Evolutionary conservation across 257 asterid genomes (phyloP), one percentile per base, ranked within the genome.

Genomic region (Vinca minor): DNA sequence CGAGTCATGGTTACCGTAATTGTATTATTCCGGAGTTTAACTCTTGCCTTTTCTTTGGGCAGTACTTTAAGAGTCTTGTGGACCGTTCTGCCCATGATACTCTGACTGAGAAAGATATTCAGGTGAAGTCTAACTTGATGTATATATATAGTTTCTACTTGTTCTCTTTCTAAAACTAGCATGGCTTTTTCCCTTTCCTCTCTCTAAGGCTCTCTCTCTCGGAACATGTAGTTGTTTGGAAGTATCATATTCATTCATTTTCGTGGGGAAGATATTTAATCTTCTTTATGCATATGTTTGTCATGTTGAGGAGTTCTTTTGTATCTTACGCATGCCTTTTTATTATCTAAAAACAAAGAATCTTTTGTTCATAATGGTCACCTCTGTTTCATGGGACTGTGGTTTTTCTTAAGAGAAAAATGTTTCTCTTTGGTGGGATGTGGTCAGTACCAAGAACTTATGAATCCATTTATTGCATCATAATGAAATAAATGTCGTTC

Each of bases 61-160:
- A 93, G 98, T 79, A 70, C 85, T 84, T 93, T 39, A 81, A 73
- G 69, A 79, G 77, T 76, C 88, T 87, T 66, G 90, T 96, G 15
- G 96, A 89, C 73, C 87, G 82, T 67, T 57, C 34, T 64, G 87
- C 83, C 0, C 98, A 93, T 70, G 88, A 85, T 69, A 57, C 74
- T 18, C 86, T 93, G 62, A 79, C 97, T 26, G 92, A 84, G 74
- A 68, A 65, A 68, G 98, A 93, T 71, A 82, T 93, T 76, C 95
- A 93, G 98, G 98, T 92, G 55, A 62, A 42, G 31, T 55, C 34
- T 21, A 23, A 45, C 26, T 35, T 35, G 13, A 36, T 36, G 21
- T 62, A 3, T 15, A 52, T 52, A 18, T 14, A 3, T 38, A 35
- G 5, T 52, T 52, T 13, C 38, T 56, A 29, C 45, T 60, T 42